Evolutionary conservation across 768 basidiomycete genomes (phyloP).

Genomic region (Infundibulicybe gibba): DNA sequence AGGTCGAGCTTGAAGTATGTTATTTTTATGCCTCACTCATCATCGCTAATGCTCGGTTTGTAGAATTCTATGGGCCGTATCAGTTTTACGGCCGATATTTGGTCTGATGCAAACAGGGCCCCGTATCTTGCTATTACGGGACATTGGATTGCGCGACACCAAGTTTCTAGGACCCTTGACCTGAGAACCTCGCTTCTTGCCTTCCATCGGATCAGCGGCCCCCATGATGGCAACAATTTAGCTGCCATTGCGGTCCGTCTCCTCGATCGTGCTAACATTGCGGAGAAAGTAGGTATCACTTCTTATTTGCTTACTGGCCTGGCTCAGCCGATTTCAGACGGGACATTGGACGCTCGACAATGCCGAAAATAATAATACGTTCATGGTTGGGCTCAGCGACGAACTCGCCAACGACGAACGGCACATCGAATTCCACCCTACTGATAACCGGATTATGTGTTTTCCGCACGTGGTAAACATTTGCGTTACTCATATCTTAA

Average conservation of each 20-base stretch:
- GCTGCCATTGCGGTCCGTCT: too few species aligned
- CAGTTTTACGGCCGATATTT: slow-evolving; percentile 30
- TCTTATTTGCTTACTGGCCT: too few species aligned
- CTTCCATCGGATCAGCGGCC: too few species aligned
- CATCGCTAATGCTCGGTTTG: neutral
- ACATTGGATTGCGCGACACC: slow-evolving; percentile 16
- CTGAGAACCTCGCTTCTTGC: too few species aligned
- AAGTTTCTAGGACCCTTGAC: too few species aligned
- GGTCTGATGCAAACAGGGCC: slow-evolving; percentile 20
- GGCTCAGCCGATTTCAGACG: too few species aligned
- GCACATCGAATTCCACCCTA: slow-evolving; percentile 9
- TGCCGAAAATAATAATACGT: slow-evolving; percentile 29
- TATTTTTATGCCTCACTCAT: neutral
- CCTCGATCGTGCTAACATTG: too few species aligned
- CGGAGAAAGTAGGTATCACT: too few species aligned
- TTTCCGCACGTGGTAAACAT: slow-evolving; percentile 16
- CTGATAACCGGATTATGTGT: slow-evolving; percentile 15
- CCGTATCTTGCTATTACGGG: slow-evolving; percentile 27
- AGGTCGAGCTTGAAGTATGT: slow-evolving; percentile 18
- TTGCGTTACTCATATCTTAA: slow-evolving; percentile 9
- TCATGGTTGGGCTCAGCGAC: slow-evolving; percentile 19
- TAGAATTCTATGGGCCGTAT: slow-evolving; percentile 23
- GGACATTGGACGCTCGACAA: slow-evolving; percentile 31
- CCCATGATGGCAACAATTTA: too few species aligned
- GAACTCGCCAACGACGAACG: slow-evolving; percentile 5